Evolutionary conservation across 1,284 basidiomycete genomes (phyloP), one percentile per base, ranked within the genome.

Genomic region (Bjerkandera adusta): DNA sequence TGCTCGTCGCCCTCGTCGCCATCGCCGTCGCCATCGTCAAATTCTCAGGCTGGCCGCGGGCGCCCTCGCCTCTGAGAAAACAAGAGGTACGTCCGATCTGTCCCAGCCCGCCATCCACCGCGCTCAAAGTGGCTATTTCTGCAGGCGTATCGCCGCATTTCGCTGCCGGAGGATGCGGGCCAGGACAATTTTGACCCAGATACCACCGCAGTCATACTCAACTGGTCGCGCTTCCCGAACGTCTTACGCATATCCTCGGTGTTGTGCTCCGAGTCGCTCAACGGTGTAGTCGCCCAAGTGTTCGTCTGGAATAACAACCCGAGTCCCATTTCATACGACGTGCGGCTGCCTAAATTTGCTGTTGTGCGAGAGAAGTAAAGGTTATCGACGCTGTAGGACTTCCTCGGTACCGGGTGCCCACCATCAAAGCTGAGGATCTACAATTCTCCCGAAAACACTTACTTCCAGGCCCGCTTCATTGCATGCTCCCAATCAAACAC

Each of bases 301-400:
- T 60, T 76, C 32, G 63, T 85, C 11, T 87, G 83, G 83, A 85
- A 86, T 49, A 85, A 86, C 57, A 79, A 64, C 57, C 76, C 77
- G 2, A 59, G 60, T 13, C 50, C 57, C 26, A 56, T 83, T 26
- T 62, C 62, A 3, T 65, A 68, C 49, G 58, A 72, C 54, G 79
- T 79, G 51, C 50, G 67, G 46, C 42, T 46, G 29, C 22, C 10
- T 10, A 36, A 18, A 25, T 18, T 8, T 26, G 4, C 18, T 21
- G 11, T 18, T 5, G 5, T 37, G 26, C n/a, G 34, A n/a, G n/a
- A n/a, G n/a, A n/a, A n/a, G n/a, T n/a, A n/a, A n/a, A n/a, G n/a
- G n/a, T n/a, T n/a, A n/a, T 27, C 39, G 22, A 29, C 22, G n/a
- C 43, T 36, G 15, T 51, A 82, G 79, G 72, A 73, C 45, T 76